A percentile compares a stretch with the other conserved stretches of the same genome.
These are phyloP conservation scores for Saprolegnia diclina DNA, from an alignment of 352 stramenopile species.

Conservation along the genomic window DNA sequence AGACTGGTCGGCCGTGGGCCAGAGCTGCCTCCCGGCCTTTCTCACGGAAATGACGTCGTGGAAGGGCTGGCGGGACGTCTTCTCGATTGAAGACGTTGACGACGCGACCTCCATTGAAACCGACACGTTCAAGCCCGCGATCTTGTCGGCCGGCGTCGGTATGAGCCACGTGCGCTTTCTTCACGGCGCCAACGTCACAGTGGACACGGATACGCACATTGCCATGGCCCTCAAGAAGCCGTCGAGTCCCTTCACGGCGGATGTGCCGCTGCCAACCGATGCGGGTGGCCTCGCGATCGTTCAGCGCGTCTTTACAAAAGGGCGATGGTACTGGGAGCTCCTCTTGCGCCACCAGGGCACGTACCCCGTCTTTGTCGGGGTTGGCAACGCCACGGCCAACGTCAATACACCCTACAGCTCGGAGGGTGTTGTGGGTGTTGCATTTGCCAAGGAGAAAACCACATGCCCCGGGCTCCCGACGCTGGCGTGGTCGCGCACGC, in stretches of 20 bases:
- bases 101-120: conserved; percentile 38
- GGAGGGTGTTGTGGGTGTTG: conserved; percentile 30
- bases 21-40: conserved; percentile 54
- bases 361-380: conserved; percentile 64
- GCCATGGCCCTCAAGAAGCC: neutral
- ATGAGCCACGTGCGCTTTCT: conserved; percentile 12
- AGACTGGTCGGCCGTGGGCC: conserved; percentile 57
- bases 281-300: conserved; percentile 58
- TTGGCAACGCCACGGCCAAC: conserved; percentile 47
- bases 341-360: conserved; percentile 44
- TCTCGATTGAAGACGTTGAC: conserved; percentile 42
- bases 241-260: neutral
- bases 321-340: conserved; percentile 81
- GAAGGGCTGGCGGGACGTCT: conserved; percentile 63
- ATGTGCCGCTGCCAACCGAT: neutral
- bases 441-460: conserved; percentile 38
- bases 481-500: conserved; percentile 6
- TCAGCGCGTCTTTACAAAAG: conserved; percentile 48
- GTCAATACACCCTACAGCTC: conserved; percentile 39
- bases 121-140: conserved; percentile 38
- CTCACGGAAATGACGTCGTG: conserved; percentile 71
- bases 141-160: conserved; percentile 45
- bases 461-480: conserved; percentile 3
- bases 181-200: neutral
- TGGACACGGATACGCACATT: conserved; percentile 26